Base-by-base conservation (phyloP, 2,329 filamentous ascomycete genomes). In the Scytalidium lignicola region DNA sequence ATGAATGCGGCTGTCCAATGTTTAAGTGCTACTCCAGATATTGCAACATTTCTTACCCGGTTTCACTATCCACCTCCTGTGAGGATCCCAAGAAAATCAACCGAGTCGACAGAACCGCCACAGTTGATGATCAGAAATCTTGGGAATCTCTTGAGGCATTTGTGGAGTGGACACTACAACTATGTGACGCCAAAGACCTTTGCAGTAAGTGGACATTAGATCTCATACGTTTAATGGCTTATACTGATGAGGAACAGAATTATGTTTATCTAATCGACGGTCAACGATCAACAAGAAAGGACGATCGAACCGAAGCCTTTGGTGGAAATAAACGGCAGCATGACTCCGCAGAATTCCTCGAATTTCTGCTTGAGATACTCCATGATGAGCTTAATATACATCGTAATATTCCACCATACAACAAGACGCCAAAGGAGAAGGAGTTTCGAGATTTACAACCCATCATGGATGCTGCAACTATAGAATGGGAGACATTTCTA, bases 1-100 rank as follows among this genome's bases (percentile, higher is more conserved):
- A 90, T 93, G 74, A 96, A 96, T 67, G 85, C 89, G n/a, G 85
- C 85, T 0, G 74, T 97, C 21, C 92, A 97, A 67, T 87, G 86
- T 52, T 71, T 96, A 17, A 86, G 88, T 51, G 85, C 84, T 1
- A 92, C 90, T 1, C 63, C 80, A 62, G 68, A 81, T 69, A 77
- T 96, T 77, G 72, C 79, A 69, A 64, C 82, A 70, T 72, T 85
- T 72, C 62, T 86, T 63, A 61, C 88, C 68, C 69, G 79, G 64
- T 58, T 73, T 63, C 60, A 78, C 68, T 75, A 80, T 86, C 57
- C 81, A 74, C 56, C 81, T 73, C 62, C 75, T 71, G 61, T 80
- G 74, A 80, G 83, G 76, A 73, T 87, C 65, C 67, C 89, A 62
- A 62, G 79, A 74, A 88, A 85, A 62, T 73, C 74, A 9, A 79